Evolutionary conservation across 202 grass and related monocot genomes (phyloP), one percentile per base, ranked within the genome.

Genomic region (Carex sylvatica): DNA sequence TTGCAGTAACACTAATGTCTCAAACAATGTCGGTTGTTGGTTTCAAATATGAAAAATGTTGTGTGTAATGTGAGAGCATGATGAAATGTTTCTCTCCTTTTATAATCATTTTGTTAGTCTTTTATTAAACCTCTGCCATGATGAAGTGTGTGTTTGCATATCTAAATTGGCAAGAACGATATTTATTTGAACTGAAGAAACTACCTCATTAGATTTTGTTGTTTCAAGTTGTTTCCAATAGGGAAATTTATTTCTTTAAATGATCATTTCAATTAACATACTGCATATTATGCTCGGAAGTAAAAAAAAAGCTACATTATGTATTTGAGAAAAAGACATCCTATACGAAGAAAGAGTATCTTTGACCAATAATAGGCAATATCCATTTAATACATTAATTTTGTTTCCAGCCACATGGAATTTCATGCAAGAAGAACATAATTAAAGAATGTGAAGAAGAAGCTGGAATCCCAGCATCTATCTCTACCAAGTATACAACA

Each of bases 391-490:
- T 74, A 16, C 13, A 47, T 62, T 4, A 47, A 74, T 75, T 46
- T 63, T 28, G 28, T 20, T 81, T 84, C 46, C 75, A 97, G 94
- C 94, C 94, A 79, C 80, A 92, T 63, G 92, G 90, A 82, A 97
- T 97, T 30, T 91, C 92, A 11, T 94, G 94, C 86, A 92, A 91
- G 81, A 88, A 91, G 42, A 97, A 97, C 69, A 49, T 92, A 61
- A 85, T 92, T 70, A 97, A 97, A 79, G 94, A 97, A 88, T 97
- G 94, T 71, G 92, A 92, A 84, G 94, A 97, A 85, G 94, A 97
- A 92, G 94, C 92, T 23, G 94, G 94, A 88, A 97, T 97, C 62
- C 81, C 90, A 44, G 89, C 87, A 89, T 92, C 90, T 54, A 76
- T 97, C 22, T 91, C 92, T 86, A 89, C 82, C 65, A 79, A 85